phyloP scores from a whole-genome alignment of 169 alveolate species.

The Babesia ovata region DNA sequence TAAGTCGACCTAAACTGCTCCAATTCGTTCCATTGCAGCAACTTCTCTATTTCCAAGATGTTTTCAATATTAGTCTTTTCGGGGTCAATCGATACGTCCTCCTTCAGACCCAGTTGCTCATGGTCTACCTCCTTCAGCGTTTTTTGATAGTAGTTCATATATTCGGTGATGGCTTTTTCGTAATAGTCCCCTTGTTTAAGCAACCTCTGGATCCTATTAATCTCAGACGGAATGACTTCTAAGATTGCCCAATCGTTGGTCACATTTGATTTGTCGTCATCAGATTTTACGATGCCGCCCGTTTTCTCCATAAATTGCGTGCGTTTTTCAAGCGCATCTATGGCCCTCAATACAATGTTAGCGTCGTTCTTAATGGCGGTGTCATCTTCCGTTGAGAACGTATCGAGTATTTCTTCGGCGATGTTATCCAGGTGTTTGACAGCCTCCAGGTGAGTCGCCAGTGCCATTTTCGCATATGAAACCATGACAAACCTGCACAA shows the following conservation, averaged over 20 bases:
- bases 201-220: slow-evolving; percentile 8
- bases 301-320: background rate
- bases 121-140: slow-evolving; percentile 12
- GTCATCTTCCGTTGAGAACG: slow-evolving; percentile 6
- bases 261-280: background rate
- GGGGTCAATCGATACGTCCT: background rate
- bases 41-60: slow-evolving; percentile 12
- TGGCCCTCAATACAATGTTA: slow-evolving; percentile 9
- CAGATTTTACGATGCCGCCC: background rate
- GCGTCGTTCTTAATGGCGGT: background rate
- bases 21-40: slow-evolving; percentile 18
- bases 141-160: slow-evolving; percentile 4
- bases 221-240: slow-evolving; percentile 51
- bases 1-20: background rate
- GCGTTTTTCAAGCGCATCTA: background rate
- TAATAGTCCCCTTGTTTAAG: slow-evolving; percentile 28
- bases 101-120: background rate
- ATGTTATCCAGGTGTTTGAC: slow-evolving; percentile 27
- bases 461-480: slow-evolving; percentile 46
- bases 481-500: slow-evolving; percentile 33
- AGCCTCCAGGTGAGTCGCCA: slow-evolving; percentile 36
- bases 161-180: slow-evolving; percentile 15
- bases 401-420: slow-evolving; percentile 44
- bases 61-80: background rate
- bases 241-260: slow-evolving; percentile 48